Base-by-base conservation (phyloP, 768 basidiomycete species). In the Collybia sp. region DNA sequence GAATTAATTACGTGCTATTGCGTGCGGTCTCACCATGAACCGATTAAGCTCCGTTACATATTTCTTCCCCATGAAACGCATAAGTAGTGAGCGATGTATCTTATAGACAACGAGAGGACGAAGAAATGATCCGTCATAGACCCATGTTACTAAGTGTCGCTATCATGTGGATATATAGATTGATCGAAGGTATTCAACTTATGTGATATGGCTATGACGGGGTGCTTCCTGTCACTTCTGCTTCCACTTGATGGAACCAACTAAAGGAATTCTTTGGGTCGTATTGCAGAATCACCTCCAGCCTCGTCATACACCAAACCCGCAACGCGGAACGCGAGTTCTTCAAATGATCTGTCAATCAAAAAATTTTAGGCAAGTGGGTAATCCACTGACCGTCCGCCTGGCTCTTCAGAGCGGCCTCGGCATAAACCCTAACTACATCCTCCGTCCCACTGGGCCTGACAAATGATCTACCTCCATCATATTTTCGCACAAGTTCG, bases 381-480 rank as follows among this genome's bases (percentile, higher is more conserved):
- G 33, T 25, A 11, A 34, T 15, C 36, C 16, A 72, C 85, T 59
- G 53, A 96, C 95, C 88, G 62, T 94, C 92, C 15, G 88, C 91
- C 54, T 86, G 83, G 12, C 77, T 64, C 49, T 77, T 79, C 35
- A 80, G 68, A 39, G 71, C 73, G 1, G 96, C 95, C 63, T 99
- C 96, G 1, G 94, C 96, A 59, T 98, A 99, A 12, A 99, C 93
- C 48, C 96, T 77, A 5, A 99, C 96, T 18, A 95, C 94, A 58
- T 99, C 94, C 64, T 99, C 96, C 17, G 96, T 99, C 8, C 96
- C 96, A 63, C 93, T 95, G 2, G 96, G 96, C 47, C 96, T 68
- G 13, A 98, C 96, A 58, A 99, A 99, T 19, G 90, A 82, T 35
- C 96, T 80, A 1, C 96, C 96, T 13, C 82, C 82, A 39, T 86